Evolutionary conservation across 1,139 yeast genomes (phyloP), one percentile per base, ranked within the genome.

Genomic region (Oligophagozyma castellii): DNA sequence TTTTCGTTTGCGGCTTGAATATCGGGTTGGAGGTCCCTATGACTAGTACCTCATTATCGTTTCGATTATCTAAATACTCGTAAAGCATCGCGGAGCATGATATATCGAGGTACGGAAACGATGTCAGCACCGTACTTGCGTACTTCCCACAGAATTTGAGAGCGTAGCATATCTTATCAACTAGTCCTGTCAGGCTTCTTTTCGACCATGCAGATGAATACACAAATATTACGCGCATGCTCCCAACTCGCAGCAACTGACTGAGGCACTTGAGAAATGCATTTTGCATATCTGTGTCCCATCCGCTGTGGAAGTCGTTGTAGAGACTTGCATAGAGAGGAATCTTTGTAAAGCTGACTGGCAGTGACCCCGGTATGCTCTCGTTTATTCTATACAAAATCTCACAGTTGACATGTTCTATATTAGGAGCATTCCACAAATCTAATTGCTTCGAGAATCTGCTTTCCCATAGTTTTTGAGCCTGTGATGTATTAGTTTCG

Each of bases 1-100:
- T 23, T 29, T 44, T 43, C 8, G 33, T 29, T 27, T 47, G 51
- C 14, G 31, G 35, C 33, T 43, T 40, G 26, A 48, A 48, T 5
- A 48, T 46, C 7, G 54, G 52, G 28, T 50, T 50, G 2, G 50
- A 41, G 4, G 51, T 48, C 5, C 55, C 55, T 4, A 45, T 35
- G 8, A 50, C 38, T n/a, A 34, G 30, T 26, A 42, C 35, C 8
- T 18, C 20, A 7, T 7, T 7, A 18, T 7, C 7, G 8, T 18
- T 18, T 7, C 7, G 8, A 18, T 10, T 18, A 4, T 26, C 23
- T 10, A 38, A 30, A 23, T 35, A 35, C 5, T 31, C 27, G 22
- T 35, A 36, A 14, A 47, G 29, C 3, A 35, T 18, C 28, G 40
- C 49, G 6, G 47, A 30, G 29, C 46, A 32, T 3, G 53, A 46